Evolutionary conservation across 1,284 basidiomycete species (phyloP).

Genomic region (Pyrrhoderma lamaoense): DNA sequence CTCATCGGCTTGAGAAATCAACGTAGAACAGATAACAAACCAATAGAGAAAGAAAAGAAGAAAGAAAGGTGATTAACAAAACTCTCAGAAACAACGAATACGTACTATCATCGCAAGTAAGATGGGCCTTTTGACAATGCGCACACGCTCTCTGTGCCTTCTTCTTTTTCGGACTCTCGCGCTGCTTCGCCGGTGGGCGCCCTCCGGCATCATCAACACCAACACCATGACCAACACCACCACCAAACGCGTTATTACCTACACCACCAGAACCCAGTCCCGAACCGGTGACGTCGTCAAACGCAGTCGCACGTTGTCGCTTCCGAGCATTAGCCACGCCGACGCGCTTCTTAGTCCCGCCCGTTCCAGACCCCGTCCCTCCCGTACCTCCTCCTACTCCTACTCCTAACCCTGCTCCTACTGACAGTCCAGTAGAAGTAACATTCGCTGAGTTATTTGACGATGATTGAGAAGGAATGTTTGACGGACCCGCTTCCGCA

Average conservation of each 20-base stretch:
- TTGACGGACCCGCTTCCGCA: conserved; percentile 18
- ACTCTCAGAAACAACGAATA: too few relatives aligned
- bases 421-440: too few relatives aligned
- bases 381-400: too few relatives aligned
- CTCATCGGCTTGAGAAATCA: conserved; percentile 19
- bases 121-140: conserved; percentile 92
- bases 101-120: conserved; percentile 95
- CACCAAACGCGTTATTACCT: too few relatives aligned
- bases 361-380: too few relatives aligned
- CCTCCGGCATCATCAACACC: conserved; percentile 30
- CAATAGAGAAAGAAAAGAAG: neutral
- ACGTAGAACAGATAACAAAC: neutral
- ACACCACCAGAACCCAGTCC: neutral
- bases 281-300: conserved; percentile 33
- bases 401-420: too few relatives aligned
- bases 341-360: conserved; percentile 7
- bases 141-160: conserved; percentile 90
- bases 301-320: conserved; percentile 35
- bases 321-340: conserved; percentile 29
- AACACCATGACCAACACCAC: too few relatives aligned
- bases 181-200: conserved; percentile 37
- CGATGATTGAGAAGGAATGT: neutral
- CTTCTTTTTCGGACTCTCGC: conserved; percentile 81
- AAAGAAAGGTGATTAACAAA: neutral
- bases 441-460: neutral